Conservation (phyloP, 495 filamentous ascomycete genomes). For the Penicillium robsamsonii region DNA sequence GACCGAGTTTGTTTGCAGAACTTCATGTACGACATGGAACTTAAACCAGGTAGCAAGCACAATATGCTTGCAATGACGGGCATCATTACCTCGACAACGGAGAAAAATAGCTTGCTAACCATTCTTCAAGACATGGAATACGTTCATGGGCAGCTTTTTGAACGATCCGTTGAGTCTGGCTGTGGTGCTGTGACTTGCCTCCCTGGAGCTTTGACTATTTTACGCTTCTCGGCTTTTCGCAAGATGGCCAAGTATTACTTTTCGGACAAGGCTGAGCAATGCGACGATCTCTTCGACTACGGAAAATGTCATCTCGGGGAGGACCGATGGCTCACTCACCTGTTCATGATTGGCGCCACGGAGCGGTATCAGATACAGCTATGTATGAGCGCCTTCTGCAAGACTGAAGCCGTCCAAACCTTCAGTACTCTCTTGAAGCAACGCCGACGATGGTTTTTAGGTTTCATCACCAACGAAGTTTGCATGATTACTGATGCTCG, state of each 20-base stretch:
- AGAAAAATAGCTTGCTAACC: constrained; percentile 85
- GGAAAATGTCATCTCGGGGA: constrained; percentile 95
- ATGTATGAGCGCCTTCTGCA: constrained; percentile 96
- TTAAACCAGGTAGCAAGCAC: constrained; percentile 87
- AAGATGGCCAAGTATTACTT: constrained; percentile 99
- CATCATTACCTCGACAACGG: constrained; percentile 92
- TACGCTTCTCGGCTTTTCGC: constrained; percentile 94
- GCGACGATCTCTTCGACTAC: constrained; percentile 94
- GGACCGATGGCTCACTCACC: constrained; percentile 95
- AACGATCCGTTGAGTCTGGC: constrained; percentile 92
- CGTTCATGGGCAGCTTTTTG: constrained; percentile 94
- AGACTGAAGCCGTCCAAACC: constrained; percentile 94
- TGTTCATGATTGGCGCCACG: constrained; percentile 98
- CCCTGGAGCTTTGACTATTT: constrained; percentile 89
- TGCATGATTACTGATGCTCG: constrained; percentile 97
- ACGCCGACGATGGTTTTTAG: constrained; percentile 93
- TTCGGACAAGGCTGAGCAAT: constrained; percentile 93
- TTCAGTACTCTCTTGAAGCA: constrained; percentile 88
- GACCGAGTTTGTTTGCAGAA: constrained; percentile 93
- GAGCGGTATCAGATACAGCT: constrained; percentile 94
- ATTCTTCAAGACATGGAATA: constrained; percentile 98
- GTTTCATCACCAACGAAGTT: constrained; percentile 97
- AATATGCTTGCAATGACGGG: constrained; percentile 99
- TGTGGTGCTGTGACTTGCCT: constrained; percentile 95
- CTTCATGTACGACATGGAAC: constrained; percentile 98